phyloP scores from a whole-genome alignment of 2,329 filamentous ascomycete species.

The Herpotrichia juniperi region DNA sequence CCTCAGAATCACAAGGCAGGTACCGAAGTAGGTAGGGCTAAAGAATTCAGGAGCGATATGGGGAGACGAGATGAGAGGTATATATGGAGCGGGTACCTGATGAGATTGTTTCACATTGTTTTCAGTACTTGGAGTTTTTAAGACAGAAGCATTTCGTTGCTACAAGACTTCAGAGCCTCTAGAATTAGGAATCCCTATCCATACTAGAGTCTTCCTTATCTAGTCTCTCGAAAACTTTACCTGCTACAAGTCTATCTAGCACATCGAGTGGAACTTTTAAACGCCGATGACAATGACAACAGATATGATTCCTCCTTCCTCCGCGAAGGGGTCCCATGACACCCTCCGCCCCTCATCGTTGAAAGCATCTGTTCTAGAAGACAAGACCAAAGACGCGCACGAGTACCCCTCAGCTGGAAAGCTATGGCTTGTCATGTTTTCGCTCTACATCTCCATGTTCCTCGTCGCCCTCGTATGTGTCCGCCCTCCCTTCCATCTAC shows the following conservation, averaged over 20 bases:
- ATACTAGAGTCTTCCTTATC: too few relatives aligned
- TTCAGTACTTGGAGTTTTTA: too few relatives aligned
- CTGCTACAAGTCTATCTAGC: too few relatives aligned
- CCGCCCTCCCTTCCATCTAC: neutral
- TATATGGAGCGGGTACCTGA: too few relatives aligned
- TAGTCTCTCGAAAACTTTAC: too few relatives aligned
- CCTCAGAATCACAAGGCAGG: neutral
- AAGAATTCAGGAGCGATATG: neutral
- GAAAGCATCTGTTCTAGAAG: neutral
- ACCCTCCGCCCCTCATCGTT: neutral
- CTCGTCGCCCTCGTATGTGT: slow-evolving; percentile 26
- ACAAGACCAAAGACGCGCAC: neutral
- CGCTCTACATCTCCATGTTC: slow-evolving; percentile 33
- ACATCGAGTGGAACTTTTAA: too few relatives aligned
- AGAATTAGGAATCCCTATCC: too few relatives aligned
- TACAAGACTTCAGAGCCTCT: too few relatives aligned
- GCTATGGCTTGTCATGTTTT: slow-evolving; percentile 28
- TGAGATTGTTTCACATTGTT: too few relatives aligned
- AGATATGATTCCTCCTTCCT: neutral
- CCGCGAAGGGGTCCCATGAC: neutral
- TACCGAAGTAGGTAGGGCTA: neutral
- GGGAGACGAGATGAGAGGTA: neutral
- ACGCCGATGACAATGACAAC: neutral
- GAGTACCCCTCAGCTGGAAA: slow-evolving; percentile 9
- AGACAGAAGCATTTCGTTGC: too few relatives aligned